Base-by-base conservation (phyloP, 495 filamentous ascomycete species). In the Talaromyces thailandensis region DNA sequence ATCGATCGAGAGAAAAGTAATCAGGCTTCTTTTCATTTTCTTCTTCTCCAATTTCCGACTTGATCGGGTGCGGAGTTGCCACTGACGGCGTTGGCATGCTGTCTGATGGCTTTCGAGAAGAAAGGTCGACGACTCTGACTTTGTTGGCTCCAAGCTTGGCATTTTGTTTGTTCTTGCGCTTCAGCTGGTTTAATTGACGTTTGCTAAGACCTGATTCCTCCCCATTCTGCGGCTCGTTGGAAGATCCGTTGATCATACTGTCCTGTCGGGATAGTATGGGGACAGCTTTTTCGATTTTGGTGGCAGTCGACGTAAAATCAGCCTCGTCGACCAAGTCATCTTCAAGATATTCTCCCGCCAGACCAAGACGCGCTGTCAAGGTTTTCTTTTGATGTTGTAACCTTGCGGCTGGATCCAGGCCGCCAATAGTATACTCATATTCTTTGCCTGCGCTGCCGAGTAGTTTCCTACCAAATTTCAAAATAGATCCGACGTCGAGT, bases 111-210 rank as follows among this genome's bases (percentile, higher is more conserved):
- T 88, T 80, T 32, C 90, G 83, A 29, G 87, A 80, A 1, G 88
- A 88, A 43, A 98, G 75, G 70, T 98, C 94, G 14, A 92, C 86
- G n/a, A 91, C 82, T n/a, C 87, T 81, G 43, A 95, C 92, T 71
- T 98, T 98, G 62, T 88, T 92, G 14, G 88, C 88, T 37, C 90
- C 88, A 69, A 90, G 86, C 70, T 91, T 92, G 8, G 91, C 91
- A 67, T 89, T 88, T 60, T 84, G 79, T 69, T 93, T 96, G 31
- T 89, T 86, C 69, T 95, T 96, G 16, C 94, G 85, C 72, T 98
- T 98, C 9, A 98, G 79, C 60, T 91, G 89, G 68, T 98, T 98
- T 28, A 96, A 80, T 70, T 98, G 94, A 14, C 94, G 86, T 62
- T 92, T 89, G 76, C 93, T 97, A 16, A 98, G 76, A 3, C 84